Evolutionary conservation across 75 land plant species (phyloP), one percentile per base, ranked within the genome.

Genomic region (Pinus albicaulis): DNA sequence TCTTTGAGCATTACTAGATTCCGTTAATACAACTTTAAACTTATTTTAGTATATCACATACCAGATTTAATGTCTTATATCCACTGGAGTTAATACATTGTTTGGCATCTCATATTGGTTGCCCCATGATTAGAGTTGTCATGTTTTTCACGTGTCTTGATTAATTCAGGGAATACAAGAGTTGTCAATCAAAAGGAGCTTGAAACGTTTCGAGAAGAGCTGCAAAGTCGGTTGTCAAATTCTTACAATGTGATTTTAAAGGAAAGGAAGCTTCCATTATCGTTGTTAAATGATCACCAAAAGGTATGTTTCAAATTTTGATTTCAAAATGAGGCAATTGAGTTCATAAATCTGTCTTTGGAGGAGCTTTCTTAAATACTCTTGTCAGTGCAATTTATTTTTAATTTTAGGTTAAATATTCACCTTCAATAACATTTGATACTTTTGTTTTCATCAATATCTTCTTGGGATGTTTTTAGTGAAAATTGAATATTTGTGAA

Each of bases 161-260:
- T 52, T 53, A 24, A 36, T 62, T 19, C 72, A 95, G 98, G 93
- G 14, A 96, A 96, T 56, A 96, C 99, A 3, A 75, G 99, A 63
- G 92, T 89, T 77, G 88, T 96, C 5, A 85, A 86, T 72, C 99
- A 96, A 86, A 94, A 92, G 71, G 93, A 94, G 80, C 87, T 96
- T 60, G 98, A 94, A 63, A 85, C 84, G 13, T 94, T 96, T 77
- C 87, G 99, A 4, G 98, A 96, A 57, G 99, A 96, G 79, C 87
- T 96, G 60, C 83, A 83, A 26, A 90, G 57, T 34, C 82, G 84
- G 20, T 74, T 90, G 71, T 96, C 98, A 1, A 93, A 86, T 77
- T 82, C 86, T 68, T 94, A 96, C 78, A 94, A 89, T 78, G 99
- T 96, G 16, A 87, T 96, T 24, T 80, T 96, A 77, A 94, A 92